Evolutionary conservation across 176 grass and related monocot genomes (phyloP).

Genomic region (Bolboschoenus planiculmis): DNA sequence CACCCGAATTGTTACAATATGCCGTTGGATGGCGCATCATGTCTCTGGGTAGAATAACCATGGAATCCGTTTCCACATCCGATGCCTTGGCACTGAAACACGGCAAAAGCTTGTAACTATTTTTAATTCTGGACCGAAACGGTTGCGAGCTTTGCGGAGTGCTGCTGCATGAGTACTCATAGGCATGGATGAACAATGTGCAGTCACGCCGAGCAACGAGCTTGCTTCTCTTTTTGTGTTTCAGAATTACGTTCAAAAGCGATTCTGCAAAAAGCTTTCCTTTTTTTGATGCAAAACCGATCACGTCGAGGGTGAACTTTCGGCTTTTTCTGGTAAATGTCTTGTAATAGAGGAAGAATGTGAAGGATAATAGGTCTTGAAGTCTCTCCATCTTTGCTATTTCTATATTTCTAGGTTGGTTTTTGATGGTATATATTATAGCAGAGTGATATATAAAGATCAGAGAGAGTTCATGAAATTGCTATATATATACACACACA

Average conservation of each 20-base stretch:
- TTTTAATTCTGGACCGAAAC: neutral
- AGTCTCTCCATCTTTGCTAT: conserved; percentile 4
- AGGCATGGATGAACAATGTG: neutral
- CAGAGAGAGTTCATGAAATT: too few relatives aligned
- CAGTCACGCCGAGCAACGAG: neutral
- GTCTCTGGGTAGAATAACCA: neutral
- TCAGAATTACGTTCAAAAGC: neutral
- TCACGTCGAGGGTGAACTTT: neutral
- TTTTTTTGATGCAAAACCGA: neutral
- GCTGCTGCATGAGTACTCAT: conserved; percentile 17
- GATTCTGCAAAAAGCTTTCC: neutral
- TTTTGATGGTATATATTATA: neutral
- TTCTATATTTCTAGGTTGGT: neutral
- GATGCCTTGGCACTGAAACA: conserved; percentile 11
- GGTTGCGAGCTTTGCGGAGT: neutral
- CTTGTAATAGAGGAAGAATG: conserved; percentile 13
- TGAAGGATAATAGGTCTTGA: neutral
- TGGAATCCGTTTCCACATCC: neutral
- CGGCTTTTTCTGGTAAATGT: neutral
- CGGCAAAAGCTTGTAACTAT: conserved; percentile 6
- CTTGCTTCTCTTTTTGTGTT: neutral
- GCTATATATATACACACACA: too few relatives aligned
- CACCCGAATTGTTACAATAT: neutral
- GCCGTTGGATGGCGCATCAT: neutral
- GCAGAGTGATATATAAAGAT: neutral